Percentiles rank a stretch among this genome's conserved stretches.
Conservation (phyloP, 768 basidiomycete genomes). For the Neoboletus brunneissimus region DNA sequence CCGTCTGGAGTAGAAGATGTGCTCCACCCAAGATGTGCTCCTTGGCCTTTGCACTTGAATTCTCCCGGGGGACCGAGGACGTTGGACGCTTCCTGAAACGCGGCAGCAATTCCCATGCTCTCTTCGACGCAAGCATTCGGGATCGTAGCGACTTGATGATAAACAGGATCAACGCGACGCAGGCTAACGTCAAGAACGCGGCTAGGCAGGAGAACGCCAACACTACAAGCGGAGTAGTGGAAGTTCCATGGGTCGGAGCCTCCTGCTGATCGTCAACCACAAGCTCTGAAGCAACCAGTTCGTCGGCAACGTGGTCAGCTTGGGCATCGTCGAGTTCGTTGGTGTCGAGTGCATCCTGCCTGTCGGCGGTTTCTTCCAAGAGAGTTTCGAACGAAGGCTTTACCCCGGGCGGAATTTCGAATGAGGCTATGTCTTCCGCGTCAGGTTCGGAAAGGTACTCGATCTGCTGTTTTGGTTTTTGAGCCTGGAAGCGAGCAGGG, state of each 20-base stretch:
- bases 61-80: not conserved
- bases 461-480: conserved; percentile 30
- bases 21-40: not conserved
- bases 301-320: not conserved
- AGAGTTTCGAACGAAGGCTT: conserved; percentile 20
- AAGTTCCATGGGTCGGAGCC: not conserved
- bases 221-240: conserved; percentile 14
- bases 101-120: conserved; percentile 24
- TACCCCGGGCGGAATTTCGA: conserved; percentile 13
- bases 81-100: conserved; percentile 10
- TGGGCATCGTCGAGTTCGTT: conserved; percentile 3
- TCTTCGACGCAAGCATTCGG: conserved; percentile 20
- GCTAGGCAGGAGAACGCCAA: conserved; percentile 27
- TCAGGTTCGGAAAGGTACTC: conserved; percentile 30
- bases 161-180: conserved; percentile 21
- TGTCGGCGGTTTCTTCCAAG: conserved; percentile 23
- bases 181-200: conserved; percentile 25
- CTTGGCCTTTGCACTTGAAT: not conserved
- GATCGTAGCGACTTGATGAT: conserved; percentile 18
- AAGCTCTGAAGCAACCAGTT: not conserved
- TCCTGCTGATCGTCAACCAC: not conserved
- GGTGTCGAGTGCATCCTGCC: conserved; percentile 20
- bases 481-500: conserved; percentile 31
- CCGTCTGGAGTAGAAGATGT: conserved; percentile 1
- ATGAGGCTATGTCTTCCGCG: conserved; percentile 28